Base-by-base conservation (phyloP, 176 grass and related monocot species). In the Oropetium thomaeum region DNA sequence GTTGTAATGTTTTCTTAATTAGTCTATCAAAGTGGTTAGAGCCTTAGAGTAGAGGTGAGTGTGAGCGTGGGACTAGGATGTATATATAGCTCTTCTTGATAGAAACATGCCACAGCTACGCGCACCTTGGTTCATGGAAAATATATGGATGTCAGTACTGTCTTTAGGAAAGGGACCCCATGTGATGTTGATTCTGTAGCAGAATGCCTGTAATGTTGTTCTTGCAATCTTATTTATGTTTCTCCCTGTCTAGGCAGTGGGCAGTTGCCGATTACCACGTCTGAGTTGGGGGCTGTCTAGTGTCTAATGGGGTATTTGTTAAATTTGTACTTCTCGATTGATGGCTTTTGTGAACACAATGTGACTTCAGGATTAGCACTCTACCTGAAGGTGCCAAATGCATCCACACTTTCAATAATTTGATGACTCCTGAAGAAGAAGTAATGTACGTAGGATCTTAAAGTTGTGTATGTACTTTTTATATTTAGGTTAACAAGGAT, bases 401-500 rank as follows among this genome's bases (percentile, higher is more conserved):
- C 0, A 38, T 12, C 51, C 27, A 33, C 0, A 51, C 7, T 20
- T 62, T 17, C 10, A 19, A 5, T 55, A 39, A 8, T 20, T 63
- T 67, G 12, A 49, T 67, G 12, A 49, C 17, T 25, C n/a, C 27
- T 39, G 2, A 30, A 8, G 9, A 82, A 67, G 15, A 76, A 55
- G 5, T 54, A 53, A 38, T 55, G 54, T 13, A 38, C 45, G 54
- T 13, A 44, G 20, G 62, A 37, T 40, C 45, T 74, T 67, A 58
- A 80, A 81, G 7, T 67, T 70, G 41, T 70, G 16, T 27, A 7
- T 63, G 31, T 74, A 0, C 27, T 2, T 76, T 33, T 52, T 23
- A 38, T 47, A 19, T 82, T 76, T 90, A 98, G 96, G 84, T 98
- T 84, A 79, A 92, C 63, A 88, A 61, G 71, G 89, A 92, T 79